phyloP scores from a whole-genome alignment of 2,329 filamentous ascomycete species.

The Boeremia exigua region DNA sequence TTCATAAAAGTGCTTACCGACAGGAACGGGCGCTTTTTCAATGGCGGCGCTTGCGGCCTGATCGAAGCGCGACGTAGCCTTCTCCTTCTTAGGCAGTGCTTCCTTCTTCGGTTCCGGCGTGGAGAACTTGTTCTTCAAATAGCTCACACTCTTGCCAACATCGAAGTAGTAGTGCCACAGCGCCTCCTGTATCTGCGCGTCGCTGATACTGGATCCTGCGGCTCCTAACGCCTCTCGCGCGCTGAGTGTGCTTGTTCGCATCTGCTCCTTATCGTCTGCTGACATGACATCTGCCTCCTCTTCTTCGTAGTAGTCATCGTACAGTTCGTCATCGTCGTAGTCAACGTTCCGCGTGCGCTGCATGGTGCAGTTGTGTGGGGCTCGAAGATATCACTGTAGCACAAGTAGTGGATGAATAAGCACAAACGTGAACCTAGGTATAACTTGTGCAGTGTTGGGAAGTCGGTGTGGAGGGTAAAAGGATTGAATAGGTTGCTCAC shows the following conservation, averaged over 20 bases:
- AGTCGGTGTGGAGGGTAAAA: neutral
- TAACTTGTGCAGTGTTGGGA: neutral
- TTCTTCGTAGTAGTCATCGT: constrained; percentile 53
- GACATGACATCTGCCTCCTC: constrained; percentile 31
- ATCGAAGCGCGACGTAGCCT: constrained; percentile 53
- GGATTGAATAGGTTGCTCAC: neutral
- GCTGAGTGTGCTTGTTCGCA: constrained; percentile 70
- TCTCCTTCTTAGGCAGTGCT: constrained; percentile 47
- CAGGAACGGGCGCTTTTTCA: constrained; percentile 47
- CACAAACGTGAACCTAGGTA: too few relatives aligned
- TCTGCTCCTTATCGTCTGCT: constrained; percentile 52
- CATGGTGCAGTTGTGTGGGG: constrained; percentile 24
- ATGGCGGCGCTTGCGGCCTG: constrained; percentile 50
- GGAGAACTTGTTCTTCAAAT: constrained; percentile 67
- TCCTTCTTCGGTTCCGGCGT: constrained; percentile 33
- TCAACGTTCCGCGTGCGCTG: constrained; percentile 55
- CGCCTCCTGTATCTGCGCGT: constrained; percentile 82
- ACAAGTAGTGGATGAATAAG: neutral
- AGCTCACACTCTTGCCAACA: constrained; percentile 81
- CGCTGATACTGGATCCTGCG: constrained; percentile 64
- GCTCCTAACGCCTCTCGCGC: constrained; percentile 71
- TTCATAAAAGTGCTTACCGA: constrained; percentile 53
- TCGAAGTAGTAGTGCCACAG: constrained; percentile 98
- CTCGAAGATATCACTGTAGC: neutral
- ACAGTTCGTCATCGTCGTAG: constrained; percentile 60